Percentiles rank a stretch among this genome's conserved stretches.
Conservation (phyloP, 2,329 filamentous ascomycete species). For the Neonectria hederae region DNA sequence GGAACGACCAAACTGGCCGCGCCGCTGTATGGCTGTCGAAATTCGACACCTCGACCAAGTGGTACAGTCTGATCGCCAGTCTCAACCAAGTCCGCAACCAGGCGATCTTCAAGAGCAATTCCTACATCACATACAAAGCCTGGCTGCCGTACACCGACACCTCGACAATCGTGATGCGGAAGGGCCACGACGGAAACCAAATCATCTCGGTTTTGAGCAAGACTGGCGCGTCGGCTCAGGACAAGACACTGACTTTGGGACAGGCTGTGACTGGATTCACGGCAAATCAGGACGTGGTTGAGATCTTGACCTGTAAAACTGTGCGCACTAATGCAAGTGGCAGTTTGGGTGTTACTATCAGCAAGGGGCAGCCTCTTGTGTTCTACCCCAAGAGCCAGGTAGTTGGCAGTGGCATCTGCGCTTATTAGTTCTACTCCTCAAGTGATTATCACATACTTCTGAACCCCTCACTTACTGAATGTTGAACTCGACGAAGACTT, state of each 20-base stretch:
- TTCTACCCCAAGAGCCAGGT: slow-evolving; percentile 29
- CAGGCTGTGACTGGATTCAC: slow-evolving; percentile 20
- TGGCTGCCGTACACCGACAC: slow-evolving; percentile 25
- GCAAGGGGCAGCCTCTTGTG: slow-evolving; percentile 21
- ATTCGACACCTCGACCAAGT: slow-evolving; percentile 18
- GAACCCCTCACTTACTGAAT: not conserved
- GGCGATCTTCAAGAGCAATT: slow-evolving; percentile 26
- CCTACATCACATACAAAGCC: slow-evolving; percentile 27
- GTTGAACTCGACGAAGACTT: not conserved
- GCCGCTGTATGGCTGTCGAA: slow-evolving; percentile 26
- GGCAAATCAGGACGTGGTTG: slow-evolving; percentile 19
- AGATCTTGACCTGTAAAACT: slow-evolving; percentile 18
- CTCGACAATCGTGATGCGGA: slow-evolving; percentile 24
- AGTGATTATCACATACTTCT: not conserved
- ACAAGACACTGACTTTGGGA: slow-evolving; percentile 12
- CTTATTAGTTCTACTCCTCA: not conserved
- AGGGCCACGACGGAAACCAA: slow-evolving; percentile 27
- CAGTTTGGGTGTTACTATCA: slow-evolving; percentile 23
- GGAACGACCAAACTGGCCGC: slow-evolving; percentile 23
- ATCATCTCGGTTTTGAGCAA: slow-evolving; percentile 30
- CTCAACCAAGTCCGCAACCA: slow-evolving; percentile 30
- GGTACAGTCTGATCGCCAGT: slow-evolving; percentile 23
- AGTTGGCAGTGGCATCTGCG: slow-evolving; percentile 20
- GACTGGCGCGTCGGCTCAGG: slow-evolving; percentile 16
- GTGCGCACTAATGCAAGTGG: slow-evolving; percentile 15